Evolutionary conservation across 495 filamentous ascomycete species (phyloP), one percentile per base, ranked within the genome.

Genomic region (Neurospora sublineolata): DNA sequence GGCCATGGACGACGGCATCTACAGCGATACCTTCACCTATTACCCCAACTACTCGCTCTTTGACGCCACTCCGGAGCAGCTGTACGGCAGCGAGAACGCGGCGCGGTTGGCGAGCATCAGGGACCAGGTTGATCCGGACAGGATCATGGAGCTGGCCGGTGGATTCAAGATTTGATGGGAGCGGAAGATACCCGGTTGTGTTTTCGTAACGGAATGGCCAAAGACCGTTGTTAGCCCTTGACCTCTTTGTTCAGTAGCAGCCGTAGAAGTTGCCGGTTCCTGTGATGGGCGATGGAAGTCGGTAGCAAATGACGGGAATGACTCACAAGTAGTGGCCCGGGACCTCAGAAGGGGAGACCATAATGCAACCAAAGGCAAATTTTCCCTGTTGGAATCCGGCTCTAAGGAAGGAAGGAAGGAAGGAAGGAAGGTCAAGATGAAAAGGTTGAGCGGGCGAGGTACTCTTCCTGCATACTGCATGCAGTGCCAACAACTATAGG

Each of bases 21-120:
- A 76, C 64, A n/a, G 37, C 3, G 71, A 72, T 36, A 27, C 16
- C 14, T 72, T 71, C 20, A 69, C 68, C 2, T 27, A 41, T 0
- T 79, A 79, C 46, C 73, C 74, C n/a, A 79, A 79, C 40, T 79
- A 79, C 39, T 72, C 74, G 5, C n/a, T 77, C 23, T 10, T 70
- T 3, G 64, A 20, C 6, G 68, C 73, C 11, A 71, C 72, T 0
- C 44, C 72, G 1, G 68, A 76, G 27, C 64, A 73, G 16, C 14
- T 79, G n/a, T 79, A 79, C 68, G 77, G 77, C 0, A 10, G 20
- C 0, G 38, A 8, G 7, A 79, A 79, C 39, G 73, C 74, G 4
- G 72, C 70, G 12, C 52, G 77, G 5, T 42, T 79, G 37, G 67
- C 73, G 9, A 38, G 16, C 4, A 75, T 79, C 33, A 70, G 76